Evolutionary conservation across 1,284 basidiomycete species (phyloP), one percentile per base, ranked within the genome.

Genomic region (Trametes pubescens): DNA sequence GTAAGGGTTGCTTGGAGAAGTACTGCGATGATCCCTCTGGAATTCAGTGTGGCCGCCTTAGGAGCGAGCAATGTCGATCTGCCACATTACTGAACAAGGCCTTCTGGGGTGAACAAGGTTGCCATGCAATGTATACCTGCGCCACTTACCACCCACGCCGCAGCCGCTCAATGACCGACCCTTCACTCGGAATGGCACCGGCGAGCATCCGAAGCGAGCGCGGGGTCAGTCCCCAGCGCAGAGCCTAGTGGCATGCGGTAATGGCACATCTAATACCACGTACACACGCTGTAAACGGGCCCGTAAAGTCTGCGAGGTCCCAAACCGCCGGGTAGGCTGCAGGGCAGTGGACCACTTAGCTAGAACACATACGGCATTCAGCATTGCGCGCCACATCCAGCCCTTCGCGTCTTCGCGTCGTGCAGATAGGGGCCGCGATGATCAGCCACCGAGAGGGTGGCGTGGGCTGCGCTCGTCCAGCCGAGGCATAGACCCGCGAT

Each of bases 381-480:
- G 29, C 29, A 21, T n/a, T 51, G 49, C 49, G n/a, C 49, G 32
- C 26, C 44, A 47, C 44, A 13, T 38, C 18, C 40, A 16, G 7
- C 4, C 14, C 49, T 51, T n/a, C 49, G 32, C 29, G 22, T 26
- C 52, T 54, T 29, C 22, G 22, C 24, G 22, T 22, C 38, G 7
- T 29, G 32, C 52, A 54, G 22, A 40, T 35, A 51, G n/a, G 16
- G 52, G 38, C 24, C 37, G 35, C 37, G 22, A 40, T 40, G 52
- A 54, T 43, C 52, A 54, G 24, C 32, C 52, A 18, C 38, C 52
- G 38, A 22, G 16, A 21, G 13, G 21, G 38, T 43, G 52, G 52
- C 52, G 52, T 54, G 52, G 22, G 37, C 52, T 7, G 24, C 22
- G 22, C 21, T 2, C 11, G 22, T 9, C 38, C 24, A n/a, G 38